Evolutionary conservation across 306 rosid species (phyloP).

Genomic region (Lablab purpureus): DNA sequence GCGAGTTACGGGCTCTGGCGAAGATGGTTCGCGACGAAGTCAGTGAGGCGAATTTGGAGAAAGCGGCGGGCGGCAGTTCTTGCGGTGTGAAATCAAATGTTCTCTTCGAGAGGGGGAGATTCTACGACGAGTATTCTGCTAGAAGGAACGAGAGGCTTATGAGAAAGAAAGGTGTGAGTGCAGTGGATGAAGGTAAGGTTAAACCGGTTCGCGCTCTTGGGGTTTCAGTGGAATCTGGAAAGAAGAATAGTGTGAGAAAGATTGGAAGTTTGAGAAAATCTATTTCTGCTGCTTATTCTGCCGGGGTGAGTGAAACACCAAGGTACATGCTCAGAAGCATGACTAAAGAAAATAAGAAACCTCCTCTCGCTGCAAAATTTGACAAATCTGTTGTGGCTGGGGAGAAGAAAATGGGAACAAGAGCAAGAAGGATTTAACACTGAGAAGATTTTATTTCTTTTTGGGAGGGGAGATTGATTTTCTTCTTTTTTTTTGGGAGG

Average conservation of each 20-base stretch:
- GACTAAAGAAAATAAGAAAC: conserved; percentile 84
- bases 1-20: conserved; percentile 65
- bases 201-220: conserved; percentile 55
- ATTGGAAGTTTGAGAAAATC: conserved; percentile 72
- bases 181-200: conserved; percentile 43
- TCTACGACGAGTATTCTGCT: conserved; percentile 86
- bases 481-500: not conserved
- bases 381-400: conserved; percentile 49
- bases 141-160: conserved; percentile 88
- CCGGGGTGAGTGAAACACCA: conserved; percentile 65
- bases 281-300: conserved; percentile 66
- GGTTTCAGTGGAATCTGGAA: conserved; percentile 77
- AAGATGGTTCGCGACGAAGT: conserved; percentile 68
- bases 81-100: conserved; percentile 30
- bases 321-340: conserved; percentile 89
- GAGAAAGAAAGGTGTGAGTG: conserved; percentile 59
- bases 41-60: conserved; percentile 44
- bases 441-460: not conserved
- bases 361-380: conserved; percentile 61
- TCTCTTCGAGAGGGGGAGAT: conserved; percentile 77
- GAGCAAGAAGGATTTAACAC: conserved; percentile 51
- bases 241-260: conserved; percentile 66
- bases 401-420: conserved; percentile 50
- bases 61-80: not conserved
- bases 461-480: not conserved